Percentiles rank a stretch among this genome's conserved stretches.
Evolutionary conservation across 192 early-diverging fungal genomes (phyloP).

Genomic region (Allomyces javanicus): DNA sequence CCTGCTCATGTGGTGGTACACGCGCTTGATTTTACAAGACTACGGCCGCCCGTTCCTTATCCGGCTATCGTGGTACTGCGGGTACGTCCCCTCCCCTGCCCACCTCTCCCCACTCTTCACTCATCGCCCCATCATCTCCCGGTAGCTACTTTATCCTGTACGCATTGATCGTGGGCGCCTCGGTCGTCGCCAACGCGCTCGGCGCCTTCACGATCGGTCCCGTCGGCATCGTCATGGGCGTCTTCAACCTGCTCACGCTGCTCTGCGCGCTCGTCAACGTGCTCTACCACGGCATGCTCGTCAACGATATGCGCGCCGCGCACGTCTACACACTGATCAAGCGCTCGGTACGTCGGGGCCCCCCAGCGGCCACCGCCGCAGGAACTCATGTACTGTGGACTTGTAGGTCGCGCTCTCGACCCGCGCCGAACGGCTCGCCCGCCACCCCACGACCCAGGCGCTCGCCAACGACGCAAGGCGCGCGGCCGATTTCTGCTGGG

Average conservation of each 20-base stretch:
- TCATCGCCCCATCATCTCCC: not conserved
- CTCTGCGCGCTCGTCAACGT: not conserved
- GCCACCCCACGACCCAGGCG: not conserved
- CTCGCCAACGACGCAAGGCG: not conserved
- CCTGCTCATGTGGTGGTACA: not conserved
- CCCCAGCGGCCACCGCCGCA: too few relatives aligned
- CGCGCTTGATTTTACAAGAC: not conserved
- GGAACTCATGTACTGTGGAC: too few relatives aligned
- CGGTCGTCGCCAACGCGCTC: not conserved
- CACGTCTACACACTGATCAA: too few relatives aligned
- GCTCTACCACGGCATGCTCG: too few relatives aligned
- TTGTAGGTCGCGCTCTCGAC: not conserved
- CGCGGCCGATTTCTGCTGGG: not conserved
- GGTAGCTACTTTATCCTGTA: not conserved
- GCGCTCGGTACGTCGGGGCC: not conserved
- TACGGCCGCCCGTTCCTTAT: not conserved
- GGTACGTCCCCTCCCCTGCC: not conserved
- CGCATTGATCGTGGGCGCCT: not conserved
- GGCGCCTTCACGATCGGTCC: not conserved
- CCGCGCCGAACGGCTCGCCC: not conserved
- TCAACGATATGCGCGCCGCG: too few relatives aligned
- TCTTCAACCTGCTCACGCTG: not conserved
- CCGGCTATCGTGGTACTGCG: not conserved
- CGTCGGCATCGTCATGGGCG: not conserved
- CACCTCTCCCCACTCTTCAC: not conserved